Conservation (phyloP, 352 stramenopile species). For the Pythium grandisporangium region DNA sequence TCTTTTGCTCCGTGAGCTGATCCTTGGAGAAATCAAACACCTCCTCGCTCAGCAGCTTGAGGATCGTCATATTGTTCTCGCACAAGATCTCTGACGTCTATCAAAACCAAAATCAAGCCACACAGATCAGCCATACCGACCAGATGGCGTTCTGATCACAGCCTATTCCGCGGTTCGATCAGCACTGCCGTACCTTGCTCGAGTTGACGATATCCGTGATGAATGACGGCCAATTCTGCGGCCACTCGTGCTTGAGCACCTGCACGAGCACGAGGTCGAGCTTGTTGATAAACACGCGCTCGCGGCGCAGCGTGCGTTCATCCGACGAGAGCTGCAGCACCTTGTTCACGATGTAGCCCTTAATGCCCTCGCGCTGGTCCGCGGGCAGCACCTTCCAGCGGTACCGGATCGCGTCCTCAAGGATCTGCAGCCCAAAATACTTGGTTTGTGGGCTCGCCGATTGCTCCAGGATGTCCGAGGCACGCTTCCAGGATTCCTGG, state of each 20-base stretch:
- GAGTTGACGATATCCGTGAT: conserved; percentile 95
- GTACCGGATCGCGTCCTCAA: conserved; percentile 97
- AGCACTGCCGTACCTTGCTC: conserved; percentile 83
- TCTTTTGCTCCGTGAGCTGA: conserved; percentile 97
- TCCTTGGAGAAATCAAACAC: conserved; percentile 99
- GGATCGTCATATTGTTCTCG: conserved; percentile 99
- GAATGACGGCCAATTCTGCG: conserved; percentile 99
- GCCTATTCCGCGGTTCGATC: no score
- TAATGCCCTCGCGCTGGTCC: conserved; percentile 97
- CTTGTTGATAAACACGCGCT: conserved; percentile 93
- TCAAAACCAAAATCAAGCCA: no score
- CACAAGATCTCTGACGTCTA: conserved; percentile 96
- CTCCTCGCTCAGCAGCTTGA: conserved; percentile 98
- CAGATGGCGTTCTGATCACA: no score
- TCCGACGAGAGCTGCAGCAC: conserved; percentile 92
- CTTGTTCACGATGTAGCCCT: conserved; percentile 97
- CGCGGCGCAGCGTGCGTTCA: conserved; percentile 77
- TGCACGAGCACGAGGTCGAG: conserved; percentile 96
- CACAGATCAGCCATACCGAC: no score
- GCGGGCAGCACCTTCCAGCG: conserved; percentile 95
- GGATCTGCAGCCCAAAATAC: conserved; percentile 92
- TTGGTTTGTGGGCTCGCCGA: conserved; percentile 83
- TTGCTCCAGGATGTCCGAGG: conserved; percentile 96
- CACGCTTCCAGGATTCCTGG: conserved; percentile 88
- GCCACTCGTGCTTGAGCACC: conserved; percentile 99